Base-by-base conservation (phyloP, 331 rosid genomes). In the Saraca asoca region DNA sequence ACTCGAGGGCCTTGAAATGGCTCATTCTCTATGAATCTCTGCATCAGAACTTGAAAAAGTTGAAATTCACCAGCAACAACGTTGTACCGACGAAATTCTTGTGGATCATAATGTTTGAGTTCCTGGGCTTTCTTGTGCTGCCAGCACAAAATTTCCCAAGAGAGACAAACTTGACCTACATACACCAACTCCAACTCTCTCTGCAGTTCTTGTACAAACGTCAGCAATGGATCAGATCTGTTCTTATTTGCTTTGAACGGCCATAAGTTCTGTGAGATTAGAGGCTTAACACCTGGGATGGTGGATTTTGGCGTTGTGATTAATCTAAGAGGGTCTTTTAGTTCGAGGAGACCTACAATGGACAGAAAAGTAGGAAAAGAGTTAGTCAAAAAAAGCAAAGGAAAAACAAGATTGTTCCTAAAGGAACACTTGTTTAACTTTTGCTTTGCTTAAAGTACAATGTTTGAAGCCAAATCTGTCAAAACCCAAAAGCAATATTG, bases 81-180 rank as follows among this genome's bases (percentile, higher is more conserved):
- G 38, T 82, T 82, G 55, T 79, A 89, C 16, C 49, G 75, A 54
- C 46, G 80, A 53, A 55, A 29, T 12, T 60, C 73, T 69, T 77
- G 74, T 35, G 83, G 64, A 62, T 80, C 79, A 68, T 63, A 62
- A 56, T 84, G 83, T 72, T 72, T 82, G 48, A 89, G 66, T 59
- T 82, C 90, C 51, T 57, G 76, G 42, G 85, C 80, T 76, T 87
- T 93, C 51, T 57, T 63, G 74, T 74, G 82, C 72, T 84, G 95
- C 98, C 98, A 93, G 13, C 77, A 73, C 7, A 89, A 78, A 9
- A 93, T 85, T 61, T 93, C 98, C 98, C 98, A 93, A 7, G 96
- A 90, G 44, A 93, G 95, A 48, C 98, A 93, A 65, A 75, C 71
- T 42, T 93, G 98, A 5, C 96, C 98, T 10, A 89, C 95, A 49